Evolutionary conservation across 2,329 filamentous ascomycete species (phyloP), one percentile per base, ranked within the genome.

Genomic region (Fusarium udum): DNA sequence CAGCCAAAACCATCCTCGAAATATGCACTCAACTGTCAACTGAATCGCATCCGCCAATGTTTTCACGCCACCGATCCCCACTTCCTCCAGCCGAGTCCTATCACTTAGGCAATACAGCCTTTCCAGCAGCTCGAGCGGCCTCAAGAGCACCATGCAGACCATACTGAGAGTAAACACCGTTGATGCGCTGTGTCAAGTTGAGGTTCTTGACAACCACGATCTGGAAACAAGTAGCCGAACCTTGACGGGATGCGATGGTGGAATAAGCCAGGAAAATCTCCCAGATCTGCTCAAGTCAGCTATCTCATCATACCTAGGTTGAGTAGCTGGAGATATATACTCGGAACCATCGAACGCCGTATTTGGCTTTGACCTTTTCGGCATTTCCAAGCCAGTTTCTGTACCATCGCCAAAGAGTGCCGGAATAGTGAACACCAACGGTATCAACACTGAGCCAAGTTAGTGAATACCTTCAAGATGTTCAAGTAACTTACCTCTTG

Each of bases 321-420:
- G 1, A 28, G 11, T 32, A 11, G 5, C 12, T 66, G 32, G 37
- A 31, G 56, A 18, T 55, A 64, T 92, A 85, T 88, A 95, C 93
- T 82, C 95, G 91, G 89, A 93, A 98, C 95, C 95, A 98, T 79
- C 93, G 88, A 78, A 92, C 90, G 75, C 95, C 95, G 80, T 97
- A 98, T 87, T 97, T 97, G 79, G 92, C 93, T 81, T 92, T 89
- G 71, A 98, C 92, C 86, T 97, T 96, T 67, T 97, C 94, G 76
- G 89, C 88, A 87, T 98, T 98, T 83, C 88, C 94, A 80, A 97
- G 88, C 95, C 95, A 98, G 88, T 98, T 98, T 75, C 95, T 89
- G 87, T 98, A 98, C 95, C 95, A 98, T 81, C 93, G 90, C 95
- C 95, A 98, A 61, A 98, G 86, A 22, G 95, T 98, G 51, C 94